Evolutionary conservation across 73 alveolate species (phyloP).

Genomic region (Paramecium sexaurelia): DNA sequence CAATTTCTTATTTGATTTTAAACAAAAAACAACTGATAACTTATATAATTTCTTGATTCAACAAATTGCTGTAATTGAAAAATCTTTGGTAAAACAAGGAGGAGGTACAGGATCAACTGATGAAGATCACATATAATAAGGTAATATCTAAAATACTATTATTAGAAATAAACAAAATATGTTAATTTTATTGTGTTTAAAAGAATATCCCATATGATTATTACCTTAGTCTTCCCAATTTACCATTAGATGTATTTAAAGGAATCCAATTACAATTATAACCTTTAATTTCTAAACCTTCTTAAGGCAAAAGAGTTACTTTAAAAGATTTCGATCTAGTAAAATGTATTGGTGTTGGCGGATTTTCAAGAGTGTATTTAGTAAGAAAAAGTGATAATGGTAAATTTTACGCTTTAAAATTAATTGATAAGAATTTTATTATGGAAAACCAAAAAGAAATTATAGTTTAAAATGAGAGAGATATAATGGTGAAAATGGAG

Average conservation of each 20-base stretch:
- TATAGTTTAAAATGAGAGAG: conserved; percentile 73
- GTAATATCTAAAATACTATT: not conserved
- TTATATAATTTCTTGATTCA: conserved; percentile 5
- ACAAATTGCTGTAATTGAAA: not conserved
- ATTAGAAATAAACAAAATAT: conserved; percentile 34
- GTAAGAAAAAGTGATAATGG: conserved; percentile 87
- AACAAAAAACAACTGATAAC: not conserved
- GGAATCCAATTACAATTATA: not conserved
- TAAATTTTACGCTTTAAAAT: conserved; percentile 82
- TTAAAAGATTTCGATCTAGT: conserved; percentile 62
- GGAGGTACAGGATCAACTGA: conserved; percentile 37
- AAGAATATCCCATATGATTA: conserved; percentile 46
- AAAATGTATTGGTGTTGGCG: conserved; percentile 89
- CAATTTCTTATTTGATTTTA: not conserved
- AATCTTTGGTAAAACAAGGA: not conserved
- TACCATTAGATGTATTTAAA: not conserved
- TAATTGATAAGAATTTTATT: conserved; percentile 76
- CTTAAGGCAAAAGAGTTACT: not conserved
- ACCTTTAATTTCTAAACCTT: not conserved
- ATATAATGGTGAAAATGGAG: conserved; percentile 67
- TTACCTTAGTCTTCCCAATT: not conserved
- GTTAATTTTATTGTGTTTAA: conserved; percentile 20
- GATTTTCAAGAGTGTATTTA: conserved; percentile 80
- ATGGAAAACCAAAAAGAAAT: conserved; percentile 72
- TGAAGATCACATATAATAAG: conserved; percentile 20